Conservation (phyloP, 352 stramenopile species). For the Sclerospora graminicola region DNA sequence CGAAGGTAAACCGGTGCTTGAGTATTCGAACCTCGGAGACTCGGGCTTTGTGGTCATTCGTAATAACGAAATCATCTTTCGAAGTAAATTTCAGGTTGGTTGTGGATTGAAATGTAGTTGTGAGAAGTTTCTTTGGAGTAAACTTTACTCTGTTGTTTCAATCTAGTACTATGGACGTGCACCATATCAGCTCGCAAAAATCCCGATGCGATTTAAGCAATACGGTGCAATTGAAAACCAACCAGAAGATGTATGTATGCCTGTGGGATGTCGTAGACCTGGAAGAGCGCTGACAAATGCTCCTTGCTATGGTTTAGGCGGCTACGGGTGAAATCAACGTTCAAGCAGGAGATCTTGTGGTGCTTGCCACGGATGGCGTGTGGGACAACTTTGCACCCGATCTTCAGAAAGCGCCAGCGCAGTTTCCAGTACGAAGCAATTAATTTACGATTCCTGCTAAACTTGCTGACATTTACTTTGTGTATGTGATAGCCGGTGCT, state of each 20-base stretch:
- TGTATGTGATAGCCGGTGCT: constrained; percentile 34
- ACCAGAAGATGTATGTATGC: constrained; percentile 56
- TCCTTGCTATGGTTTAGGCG: constrained; percentile 21
- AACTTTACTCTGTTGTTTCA: neutral
- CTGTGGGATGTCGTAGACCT: neutral
- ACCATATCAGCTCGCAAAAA: constrained; percentile 70
- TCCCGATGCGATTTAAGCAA: constrained; percentile 56
- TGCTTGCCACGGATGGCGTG: constrained; percentile 71
- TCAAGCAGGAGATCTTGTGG: constrained; percentile 64
- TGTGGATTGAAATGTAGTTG: neutral
- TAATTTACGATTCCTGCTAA: neutral
- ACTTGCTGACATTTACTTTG: constrained; percentile 2
- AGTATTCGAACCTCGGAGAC: constrained; percentile 74
- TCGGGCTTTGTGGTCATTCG: constrained; percentile 71
- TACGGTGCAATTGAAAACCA: constrained; percentile 76
- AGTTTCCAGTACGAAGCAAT: constrained; percentile 39
- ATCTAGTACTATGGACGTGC: constrained; percentile 56
- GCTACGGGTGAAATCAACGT: constrained; percentile 61
- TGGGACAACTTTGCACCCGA: constrained; percentile 73
- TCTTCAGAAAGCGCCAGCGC: constrained; percentile 31
- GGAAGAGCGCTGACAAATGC: neutral
- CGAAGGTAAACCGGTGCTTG: constrained; percentile 38
- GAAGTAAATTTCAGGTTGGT: constrained; percentile 58
- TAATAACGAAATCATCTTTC: constrained; percentile 47
- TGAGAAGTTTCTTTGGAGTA: neutral